Evolutionary conservation across 345 rosid species (phyloP).

Genomic region (Citrus hindsii): DNA sequence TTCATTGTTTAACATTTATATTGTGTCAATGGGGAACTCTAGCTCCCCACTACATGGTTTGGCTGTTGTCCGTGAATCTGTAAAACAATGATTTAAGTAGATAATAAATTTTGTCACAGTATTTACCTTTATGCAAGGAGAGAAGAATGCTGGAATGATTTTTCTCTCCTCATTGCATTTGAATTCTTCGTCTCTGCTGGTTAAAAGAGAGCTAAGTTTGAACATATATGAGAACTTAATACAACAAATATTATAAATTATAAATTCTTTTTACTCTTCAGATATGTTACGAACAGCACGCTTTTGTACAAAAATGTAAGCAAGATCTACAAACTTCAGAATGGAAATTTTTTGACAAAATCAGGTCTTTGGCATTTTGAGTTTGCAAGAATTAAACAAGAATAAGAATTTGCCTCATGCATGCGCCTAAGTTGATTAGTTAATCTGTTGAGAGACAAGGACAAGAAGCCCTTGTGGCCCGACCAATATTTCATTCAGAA

Average conservation of each 20-base stretch:
- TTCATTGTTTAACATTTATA: background rate
- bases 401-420: background rate
- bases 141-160: too few relatives aligned
- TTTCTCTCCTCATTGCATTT: too few relatives aligned
- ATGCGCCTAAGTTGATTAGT: slow-evolving; percentile 8
- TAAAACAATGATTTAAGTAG: too few relatives aligned
- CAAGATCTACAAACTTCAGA: too few relatives aligned
- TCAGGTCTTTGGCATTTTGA: too few relatives aligned
- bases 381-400: background rate
- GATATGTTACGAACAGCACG: background rate
- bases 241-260: too few relatives aligned
- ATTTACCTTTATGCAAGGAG: too few relatives aligned
- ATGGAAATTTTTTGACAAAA: background rate
- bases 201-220: too few relatives aligned
- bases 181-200: too few relatives aligned
- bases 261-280: background rate
- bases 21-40: background rate
- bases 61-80: background rate
- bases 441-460: slow-evolving; percentile 72
- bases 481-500: slow-evolving; percentile 77
- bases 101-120: too few relatives aligned
- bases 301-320: background rate
- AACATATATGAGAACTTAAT: too few relatives aligned
- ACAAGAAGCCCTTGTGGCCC: slow-evolving; percentile 96
- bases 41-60: background rate